Percentiles rank a stretch among this genome's conserved stretches.
These are phyloP conservation scores for Fusarium multiceps DNA, from an alignment of 2,329 filamentous ascomycete genomes.

Conservation along the genomic window DNA sequence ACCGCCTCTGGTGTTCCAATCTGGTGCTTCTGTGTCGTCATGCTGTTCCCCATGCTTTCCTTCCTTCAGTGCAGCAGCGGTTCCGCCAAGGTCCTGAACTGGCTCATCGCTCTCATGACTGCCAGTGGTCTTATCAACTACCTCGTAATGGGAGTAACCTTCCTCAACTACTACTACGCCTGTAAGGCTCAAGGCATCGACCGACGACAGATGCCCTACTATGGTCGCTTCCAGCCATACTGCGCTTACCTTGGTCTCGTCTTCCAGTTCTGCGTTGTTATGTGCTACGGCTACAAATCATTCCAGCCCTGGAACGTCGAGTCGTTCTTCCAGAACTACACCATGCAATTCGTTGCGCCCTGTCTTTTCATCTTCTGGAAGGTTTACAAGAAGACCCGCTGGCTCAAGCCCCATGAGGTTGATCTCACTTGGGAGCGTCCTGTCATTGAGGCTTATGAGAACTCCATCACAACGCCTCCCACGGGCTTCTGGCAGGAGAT, in stretches of 20 bases:
- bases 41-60: conserved; percentile 64
- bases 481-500: conserved; percentile 68
- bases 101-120: conserved; percentile 67
- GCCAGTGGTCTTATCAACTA: conserved; percentile 71
- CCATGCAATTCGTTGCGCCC: conserved; percentile 65
- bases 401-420: conserved; percentile 63
- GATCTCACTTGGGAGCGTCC: conserved; percentile 72
- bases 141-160: conserved; percentile 63
- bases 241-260: conserved; percentile 60
- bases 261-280: conserved; percentile 57
- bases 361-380: conserved; percentile 72
- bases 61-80: conserved; percentile 63
- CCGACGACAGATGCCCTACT: conserved; percentile 67
- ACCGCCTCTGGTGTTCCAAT: conserved; percentile 71
- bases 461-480: conserved; percentile 59
- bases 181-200: conserved; percentile 63
- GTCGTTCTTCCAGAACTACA: conserved; percentile 65
- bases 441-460: conserved; percentile 68
- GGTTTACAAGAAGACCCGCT: conserved; percentile 67
- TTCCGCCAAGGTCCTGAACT: conserved; percentile 62
- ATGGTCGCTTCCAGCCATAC: conserved; percentile 69
- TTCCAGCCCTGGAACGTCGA: conserved; percentile 62
- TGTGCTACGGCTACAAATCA: conserved; percentile 66
- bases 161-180: conserved; percentile 62
- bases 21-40: conserved; percentile 65